These are phyloP conservation scores for Aotearoamyces nothofagi DNA, from an alignment of 2,329 filamentous ascomycete species.

Conservation along the genomic window DNA sequence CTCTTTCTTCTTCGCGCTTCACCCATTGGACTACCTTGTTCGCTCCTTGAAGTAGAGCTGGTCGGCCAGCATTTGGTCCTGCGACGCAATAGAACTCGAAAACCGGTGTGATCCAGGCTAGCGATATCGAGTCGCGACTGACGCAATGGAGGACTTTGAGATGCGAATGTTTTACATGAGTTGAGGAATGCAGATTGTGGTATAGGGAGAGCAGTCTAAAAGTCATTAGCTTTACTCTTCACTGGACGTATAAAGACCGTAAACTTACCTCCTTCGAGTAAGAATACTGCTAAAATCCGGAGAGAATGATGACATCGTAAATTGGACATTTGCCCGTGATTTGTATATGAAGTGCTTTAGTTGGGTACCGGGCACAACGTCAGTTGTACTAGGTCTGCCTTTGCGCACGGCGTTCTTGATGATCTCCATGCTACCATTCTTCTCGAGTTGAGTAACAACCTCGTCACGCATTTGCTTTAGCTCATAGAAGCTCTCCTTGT, in stretches of 20 bases:
- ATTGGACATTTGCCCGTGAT: slow-evolving; percentile 86
- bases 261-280: slow-evolving; percentile 41
- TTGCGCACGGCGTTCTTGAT: slow-evolving; percentile 57
- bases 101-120: slow-evolving; percentile 81
- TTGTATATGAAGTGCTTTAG: slow-evolving; percentile 94
- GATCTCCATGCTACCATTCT: slow-evolving; percentile 57
- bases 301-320: slow-evolving; percentile 72
- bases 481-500: slow-evolving; percentile 88
- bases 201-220: slow-evolving; percentile 65
- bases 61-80: slow-evolving; percentile 49
- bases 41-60: slow-evolving; percentile 65
- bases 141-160: slow-evolving; percentile 77
- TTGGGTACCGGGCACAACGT: slow-evolving; percentile 67
- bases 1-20: slow-evolving; percentile 74
- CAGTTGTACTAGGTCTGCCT: slow-evolving; percentile 56
- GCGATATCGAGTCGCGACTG: slow-evolving; percentile 56
- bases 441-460: slow-evolving; percentile 53
- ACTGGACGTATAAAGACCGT: not conserved
- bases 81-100: slow-evolving; percentile 97
- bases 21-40: slow-evolving; percentile 89
- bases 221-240: slow-evolving; percentile 1
- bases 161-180: slow-evolving; percentile 74
- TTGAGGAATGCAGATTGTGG: slow-evolving; percentile 64
- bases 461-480: slow-evolving; percentile 59
- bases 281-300: slow-evolving; percentile 48